Percentiles rank a stretch among this genome's conserved stretches.
phyloP scores from a whole-genome alignment of 2,329 filamentous ascomycete genomes.

The Tolypocladium pustulatum region DNA sequence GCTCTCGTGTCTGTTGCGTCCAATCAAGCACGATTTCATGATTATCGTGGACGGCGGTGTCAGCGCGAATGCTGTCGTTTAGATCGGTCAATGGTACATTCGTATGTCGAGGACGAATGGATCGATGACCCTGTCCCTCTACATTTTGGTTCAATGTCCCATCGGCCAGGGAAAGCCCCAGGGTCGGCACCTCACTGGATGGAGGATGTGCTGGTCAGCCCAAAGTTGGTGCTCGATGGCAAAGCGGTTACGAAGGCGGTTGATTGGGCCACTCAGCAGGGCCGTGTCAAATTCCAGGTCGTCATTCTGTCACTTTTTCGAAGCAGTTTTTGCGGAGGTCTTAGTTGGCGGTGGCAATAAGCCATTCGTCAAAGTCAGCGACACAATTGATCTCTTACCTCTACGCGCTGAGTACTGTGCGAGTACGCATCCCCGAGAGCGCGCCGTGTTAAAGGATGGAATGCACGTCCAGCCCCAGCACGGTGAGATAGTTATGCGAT shows the following conservation, averaged over 20 bases:
- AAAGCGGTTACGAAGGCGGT: conserved; percentile 7
- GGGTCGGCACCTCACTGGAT: conserved; percentile 7
- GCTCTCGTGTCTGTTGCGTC: conserved; percentile 7
- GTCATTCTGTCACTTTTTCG: conserved; percentile 10
- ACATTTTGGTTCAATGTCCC: conserved; percentile 4
- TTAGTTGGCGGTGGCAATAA: not conserved
- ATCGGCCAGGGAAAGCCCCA: conserved; percentile 2
- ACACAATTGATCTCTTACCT: conserved; percentile 7
- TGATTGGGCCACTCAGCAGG: conserved; percentile 7
- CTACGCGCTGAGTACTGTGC: conserved; percentile 4
- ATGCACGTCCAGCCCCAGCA: not conserved
- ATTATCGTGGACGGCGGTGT: not conserved
- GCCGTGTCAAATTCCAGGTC: conserved; percentile 8
- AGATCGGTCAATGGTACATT: not conserved
- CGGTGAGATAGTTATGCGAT: conserved; percentile 1
- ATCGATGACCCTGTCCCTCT: not conserved
- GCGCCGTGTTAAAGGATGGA: conserved; percentile 3
- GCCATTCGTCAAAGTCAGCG: conserved; percentile 6
- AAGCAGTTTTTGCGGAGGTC: conserved; percentile 11
- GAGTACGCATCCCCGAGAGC: conserved; percentile 7
- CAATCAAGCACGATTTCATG: conserved; percentile 1
- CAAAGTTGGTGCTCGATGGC: conserved; percentile 5
- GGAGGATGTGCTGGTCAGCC: conserved; percentile 5
- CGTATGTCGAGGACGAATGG: not conserved
- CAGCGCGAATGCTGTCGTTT: no score